Conservation (phyloP, 805 yeast genomes). For the Cyberlindnera euphorbiae region DNA sequence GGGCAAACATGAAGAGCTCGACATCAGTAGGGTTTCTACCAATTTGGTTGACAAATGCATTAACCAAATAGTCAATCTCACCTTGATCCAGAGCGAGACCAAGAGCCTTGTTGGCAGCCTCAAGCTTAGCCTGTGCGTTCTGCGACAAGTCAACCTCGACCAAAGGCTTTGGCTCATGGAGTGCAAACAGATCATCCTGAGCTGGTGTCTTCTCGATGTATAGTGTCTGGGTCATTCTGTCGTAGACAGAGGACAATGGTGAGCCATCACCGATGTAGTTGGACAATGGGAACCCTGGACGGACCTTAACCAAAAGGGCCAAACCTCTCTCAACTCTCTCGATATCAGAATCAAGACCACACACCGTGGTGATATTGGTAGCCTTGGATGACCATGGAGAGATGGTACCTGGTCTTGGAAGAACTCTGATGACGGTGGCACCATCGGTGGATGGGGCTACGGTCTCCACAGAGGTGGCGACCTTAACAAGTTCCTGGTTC, state of each 20-base stretch:
- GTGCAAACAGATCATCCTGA: slow-evolving; percentile 67
- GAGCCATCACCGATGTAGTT: slow-evolving; percentile 50
- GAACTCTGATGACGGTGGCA: slow-evolving; percentile 61
- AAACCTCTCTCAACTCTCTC: slow-evolving; percentile 90
- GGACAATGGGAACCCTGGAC: slow-evolving; percentile 64
- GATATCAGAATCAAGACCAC: slow-evolving; percentile 69
- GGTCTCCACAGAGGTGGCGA: slow-evolving; percentile 28
- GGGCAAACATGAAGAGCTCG: slow-evolving; percentile 98
- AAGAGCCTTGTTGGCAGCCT: slow-evolving; percentile 71
- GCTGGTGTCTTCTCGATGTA: slow-evolving; percentile 59
- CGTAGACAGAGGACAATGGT: slow-evolving; percentile 69
- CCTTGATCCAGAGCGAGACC: slow-evolving; percentile 95
- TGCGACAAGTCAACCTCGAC: slow-evolving; percentile 62
- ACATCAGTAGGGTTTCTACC: slow-evolving; percentile 96
- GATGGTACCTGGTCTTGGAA: slow-evolving; percentile 94
- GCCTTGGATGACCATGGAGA: slow-evolving; percentile 99
- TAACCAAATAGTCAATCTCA: slow-evolving; percentile 82
- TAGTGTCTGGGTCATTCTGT: slow-evolving; percentile 88
- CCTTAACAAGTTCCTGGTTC: slow-evolving; percentile 35
- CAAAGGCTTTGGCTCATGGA: slow-evolving; percentile 78
- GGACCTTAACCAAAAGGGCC: slow-evolving; percentile 64
- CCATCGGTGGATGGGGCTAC: slow-evolving; percentile 34
- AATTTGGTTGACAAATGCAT: slow-evolving; percentile 71
- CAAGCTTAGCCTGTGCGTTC: slow-evolving; percentile 50
- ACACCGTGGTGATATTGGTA: slow-evolving; percentile 84